Evolutionary conservation across 176 grass and related monocot genomes (phyloP), one percentile per base, ranked within the genome.

Genomic region (Avena insularis): DNA sequence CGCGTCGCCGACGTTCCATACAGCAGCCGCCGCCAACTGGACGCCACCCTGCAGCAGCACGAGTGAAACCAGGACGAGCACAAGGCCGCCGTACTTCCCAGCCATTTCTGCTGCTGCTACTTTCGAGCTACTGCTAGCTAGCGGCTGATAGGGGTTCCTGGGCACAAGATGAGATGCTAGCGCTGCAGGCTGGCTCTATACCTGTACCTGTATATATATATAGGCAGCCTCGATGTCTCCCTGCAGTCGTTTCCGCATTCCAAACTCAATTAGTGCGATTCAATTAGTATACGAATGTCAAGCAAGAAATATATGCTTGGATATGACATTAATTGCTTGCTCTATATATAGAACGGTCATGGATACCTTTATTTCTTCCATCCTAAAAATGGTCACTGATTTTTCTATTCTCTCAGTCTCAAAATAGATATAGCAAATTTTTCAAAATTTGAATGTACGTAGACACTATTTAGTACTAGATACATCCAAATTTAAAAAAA

Each of bases 1-100:
- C 8, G 2, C 2, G 81, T 83, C 67, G 67, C 81, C 81, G 81
- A 83, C 81, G 81, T 38, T 23, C 53, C 81, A 83, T 36, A 19
- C 8, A 13, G 9, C 62, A 1, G 67, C 81, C 50, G 50, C 81
- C 66, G 66, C 81, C 50, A 43, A 2, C 66, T 83, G 10, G 51
- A 59, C 67, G n/a, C 67, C 81, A 0, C 67, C 21, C 15, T 82
- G 36, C 13, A 46, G 51, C 81, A 72, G n/a, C n/a, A 33, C 11
- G 23, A 83, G 14, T 51, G 71, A 4, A 27, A 19, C 67, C 9
- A 72, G n/a, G 38, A 73, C 17, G 31, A 83, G 33, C 38, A 8
- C 78, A 5, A 64, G n/a, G 77, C n/a, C 12, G 4, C 48, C 31
- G 19, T 29, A 31, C 29, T 5, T 19, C 58, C 13, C 53, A 7